A percentile compares a stretch with the other conserved stretches of the same genome.
Conservation (phyloP, 257 asterid species). For the Solanum appendiculatum region DNA sequence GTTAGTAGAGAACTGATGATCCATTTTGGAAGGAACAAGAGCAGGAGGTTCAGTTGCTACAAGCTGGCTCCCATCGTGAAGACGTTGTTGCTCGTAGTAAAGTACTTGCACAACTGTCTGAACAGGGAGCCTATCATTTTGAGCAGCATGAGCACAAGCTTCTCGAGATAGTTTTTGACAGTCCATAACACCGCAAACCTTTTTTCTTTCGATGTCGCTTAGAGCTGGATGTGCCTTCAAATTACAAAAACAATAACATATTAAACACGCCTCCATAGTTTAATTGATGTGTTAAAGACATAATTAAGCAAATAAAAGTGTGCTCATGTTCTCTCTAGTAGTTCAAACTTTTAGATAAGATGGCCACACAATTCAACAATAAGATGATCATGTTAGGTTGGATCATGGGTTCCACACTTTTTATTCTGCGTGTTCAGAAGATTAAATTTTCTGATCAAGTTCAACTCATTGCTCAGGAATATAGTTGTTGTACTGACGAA, state of each 20-base stretch:
- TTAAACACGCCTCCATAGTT: not conserved
- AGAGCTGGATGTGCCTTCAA: constrained; percentile 76
- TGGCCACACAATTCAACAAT: not conserved
- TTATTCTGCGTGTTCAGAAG: not conserved
- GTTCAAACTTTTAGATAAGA: not conserved
- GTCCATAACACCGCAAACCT: constrained; percentile 87
- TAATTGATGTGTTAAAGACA: not conserved
- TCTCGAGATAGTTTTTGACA: constrained; percentile 89
- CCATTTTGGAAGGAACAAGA: constrained; percentile 13
- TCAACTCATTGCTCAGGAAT: not conserved
- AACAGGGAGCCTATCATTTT: constrained; percentile 80
- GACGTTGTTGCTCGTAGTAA: constrained; percentile 87
- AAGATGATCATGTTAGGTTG: not conserved
- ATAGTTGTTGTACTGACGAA: not conserved
- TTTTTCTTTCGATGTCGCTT: constrained; percentile 74
- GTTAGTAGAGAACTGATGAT: constrained; percentile 11
- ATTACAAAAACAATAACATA: not conserved
- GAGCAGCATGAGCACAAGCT: constrained; percentile 93
- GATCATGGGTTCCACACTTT: not conserved
- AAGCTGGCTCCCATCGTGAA: constrained; percentile 28
- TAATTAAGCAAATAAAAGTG: not conserved
- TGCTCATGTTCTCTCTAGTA: not conserved
- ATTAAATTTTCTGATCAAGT: not conserved
- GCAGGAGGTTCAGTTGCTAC: constrained; percentile 26
- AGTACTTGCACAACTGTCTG: constrained; percentile 89